Evolutionary conservation across 2,329 filamentous ascomycete species (phyloP).

Genomic region (Trichoderma aggressivum): DNA sequence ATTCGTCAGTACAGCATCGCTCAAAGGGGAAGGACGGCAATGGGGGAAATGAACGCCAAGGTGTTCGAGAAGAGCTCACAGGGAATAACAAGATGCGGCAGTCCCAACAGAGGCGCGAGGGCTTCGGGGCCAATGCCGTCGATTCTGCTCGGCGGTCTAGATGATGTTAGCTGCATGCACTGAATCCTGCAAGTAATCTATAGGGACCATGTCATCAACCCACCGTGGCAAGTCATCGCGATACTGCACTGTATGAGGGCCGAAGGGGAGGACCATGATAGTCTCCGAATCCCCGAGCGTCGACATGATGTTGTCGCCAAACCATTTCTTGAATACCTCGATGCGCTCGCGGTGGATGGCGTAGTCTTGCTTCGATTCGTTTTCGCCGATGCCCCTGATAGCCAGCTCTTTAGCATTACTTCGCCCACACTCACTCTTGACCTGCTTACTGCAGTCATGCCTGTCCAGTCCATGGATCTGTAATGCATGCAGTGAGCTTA

Average conservation of each 20-base stretch:
- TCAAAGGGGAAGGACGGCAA: neutral
- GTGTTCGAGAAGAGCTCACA: conserved; percentile 29
- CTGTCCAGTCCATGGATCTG: neutral
- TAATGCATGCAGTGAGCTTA: conserved; percentile 21
- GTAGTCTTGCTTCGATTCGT: conserved; percentile 26
- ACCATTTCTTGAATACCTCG: conserved; percentile 32
- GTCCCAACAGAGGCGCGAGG: conserved; percentile 30
- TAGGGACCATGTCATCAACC: conserved; percentile 14
- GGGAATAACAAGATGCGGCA: conserved; percentile 33
- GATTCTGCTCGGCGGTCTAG: conserved; percentile 27
- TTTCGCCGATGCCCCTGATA: conserved; percentile 27
- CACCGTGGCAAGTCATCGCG: conserved; percentile 30
- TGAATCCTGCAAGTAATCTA: conserved; percentile 11
- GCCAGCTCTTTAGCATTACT: neutral
- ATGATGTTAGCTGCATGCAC: conserved; percentile 7
- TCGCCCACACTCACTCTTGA: no score
- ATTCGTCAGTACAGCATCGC: neutral
- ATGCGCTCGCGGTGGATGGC: conserved; percentile 26
- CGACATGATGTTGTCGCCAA: conserved; percentile 28
- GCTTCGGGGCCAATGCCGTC: conserved; percentile 28
- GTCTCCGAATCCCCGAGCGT: conserved; percentile 23
- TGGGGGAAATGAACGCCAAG: neutral
- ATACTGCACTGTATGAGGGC: conserved; percentile 23
- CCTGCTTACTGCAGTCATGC: neutral
- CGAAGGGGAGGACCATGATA: conserved; percentile 31